Conservation (phyloP, 2,329 filamentous ascomycete species). For the Epichloe sylvatica region DNA sequence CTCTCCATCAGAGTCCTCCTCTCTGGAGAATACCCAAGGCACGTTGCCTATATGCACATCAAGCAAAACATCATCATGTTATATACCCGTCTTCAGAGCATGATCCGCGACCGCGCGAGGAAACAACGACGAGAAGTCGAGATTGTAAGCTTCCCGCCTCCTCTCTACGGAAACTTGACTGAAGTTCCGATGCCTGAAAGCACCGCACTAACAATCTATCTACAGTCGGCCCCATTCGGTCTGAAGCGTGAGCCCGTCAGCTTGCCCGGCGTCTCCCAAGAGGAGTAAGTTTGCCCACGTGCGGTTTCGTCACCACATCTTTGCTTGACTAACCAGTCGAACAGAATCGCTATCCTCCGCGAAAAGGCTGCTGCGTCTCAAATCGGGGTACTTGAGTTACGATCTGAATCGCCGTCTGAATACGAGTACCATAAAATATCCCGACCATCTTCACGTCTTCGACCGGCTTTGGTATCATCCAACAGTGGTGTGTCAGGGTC, state of each 20-base stretch:
- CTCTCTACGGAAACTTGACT: neutral
- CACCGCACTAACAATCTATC: neutral
- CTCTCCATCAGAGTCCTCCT: neutral
- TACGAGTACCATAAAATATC: slow-evolving; percentile 6
- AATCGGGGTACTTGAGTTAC: slow-evolving; percentile 28
- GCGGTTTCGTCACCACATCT: neutral
- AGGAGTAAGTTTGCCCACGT: slow-evolving; percentile 35
- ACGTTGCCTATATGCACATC: slow-evolving; percentile 17
- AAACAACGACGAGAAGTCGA: slow-evolving; percentile 29
- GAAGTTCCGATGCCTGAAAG: neutral
- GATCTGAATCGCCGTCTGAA: slow-evolving; percentile 3
- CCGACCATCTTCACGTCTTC: slow-evolving; percentile 5
- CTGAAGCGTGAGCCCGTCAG: slow-evolving; percentile 39
- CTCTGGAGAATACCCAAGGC: neutral
- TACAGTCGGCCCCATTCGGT: slow-evolving; percentile 44
- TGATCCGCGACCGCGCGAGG: slow-evolving; percentile 24
- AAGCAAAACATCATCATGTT: slow-evolving; percentile 30
- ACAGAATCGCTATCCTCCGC: slow-evolving; percentile 34
- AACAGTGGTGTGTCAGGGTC: neutral
- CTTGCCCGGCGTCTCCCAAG: slow-evolving; percentile 41
- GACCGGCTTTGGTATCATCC: neutral
- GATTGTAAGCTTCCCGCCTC: slow-evolving; percentile 26
- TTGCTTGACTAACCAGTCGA: neutral
- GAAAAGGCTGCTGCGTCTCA: slow-evolving; percentile 38
- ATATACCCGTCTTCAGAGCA: slow-evolving; percentile 29